Base-by-base conservation (phyloP, 371 early-diverging fungal species). In the Choanephora cucurbitarum region DNA sequence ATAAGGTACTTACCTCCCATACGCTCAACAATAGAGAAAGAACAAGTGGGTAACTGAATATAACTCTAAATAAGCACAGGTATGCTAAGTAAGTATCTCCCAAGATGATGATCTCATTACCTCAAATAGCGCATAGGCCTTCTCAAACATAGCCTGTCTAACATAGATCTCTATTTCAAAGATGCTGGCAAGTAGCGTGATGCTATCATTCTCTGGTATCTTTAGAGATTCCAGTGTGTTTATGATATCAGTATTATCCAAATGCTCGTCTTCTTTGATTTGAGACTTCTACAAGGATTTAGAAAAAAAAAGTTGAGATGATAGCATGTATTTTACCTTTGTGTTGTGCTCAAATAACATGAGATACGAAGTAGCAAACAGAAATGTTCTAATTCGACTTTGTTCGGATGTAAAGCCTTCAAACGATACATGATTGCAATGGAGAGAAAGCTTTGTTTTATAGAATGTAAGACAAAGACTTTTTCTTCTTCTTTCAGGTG, bases 151-250 rank as follows among this genome's bases (percentile, higher is more conserved):
- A 41, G 21, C n/a, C 13, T 51, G 41, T 14, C 23, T 7, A n/a
- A 52, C 34, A 23, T 46, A 47, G 7, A 55, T 17, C 24, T 61
- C 51, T 1, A 56, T 22, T 24, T 61, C 50, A 52, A 61, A 55
- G 21, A 45, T 32, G 21, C 31, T 46, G 0, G 47, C 41, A 18
- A 58, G 44, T 19, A 21, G 31, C 1, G 46, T 21, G 24, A 55
- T 55, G 1, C 28, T 14, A 15, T 51, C 51, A 43, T 21, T 22
- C 13, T 17, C 0, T 17, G 1, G 9, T 22, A 32, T 19, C 7
- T 44, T 33, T 11, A 37, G 37, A 13, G 37, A 37, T 14, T 37
- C 37, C 4, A 37, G 37, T 14, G 14, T 37, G 11, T 11, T 2
- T 9, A 37, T 37, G 2, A 37, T 14, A 37, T 37, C 37, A 37